Evolutionary conservation across 2,329 filamentous ascomycete species (phyloP).

Genomic region (Fusarium coffeatum): DNA sequence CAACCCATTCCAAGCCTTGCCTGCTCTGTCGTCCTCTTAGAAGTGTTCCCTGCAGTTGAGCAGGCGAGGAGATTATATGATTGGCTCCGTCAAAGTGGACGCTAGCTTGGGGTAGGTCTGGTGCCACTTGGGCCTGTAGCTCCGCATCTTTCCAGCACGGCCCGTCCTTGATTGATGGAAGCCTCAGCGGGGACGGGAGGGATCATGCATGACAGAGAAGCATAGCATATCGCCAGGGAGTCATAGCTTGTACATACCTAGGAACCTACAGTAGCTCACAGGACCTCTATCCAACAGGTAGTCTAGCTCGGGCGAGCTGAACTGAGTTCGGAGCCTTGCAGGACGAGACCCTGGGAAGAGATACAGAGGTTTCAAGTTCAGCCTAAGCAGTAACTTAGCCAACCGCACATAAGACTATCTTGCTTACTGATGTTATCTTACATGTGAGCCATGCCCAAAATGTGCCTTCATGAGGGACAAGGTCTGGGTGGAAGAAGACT

Average conservation of each 20-base stretch:
- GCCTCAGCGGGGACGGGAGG: slow-evolving; percentile 36
- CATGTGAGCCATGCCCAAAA: not conserved
- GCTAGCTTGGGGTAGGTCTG: slow-evolving; percentile 27
- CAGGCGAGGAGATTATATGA: slow-evolving; percentile 47
- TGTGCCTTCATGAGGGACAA: not conserved
- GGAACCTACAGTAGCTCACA: not conserved
- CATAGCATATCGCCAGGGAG: slow-evolving; percentile 34
- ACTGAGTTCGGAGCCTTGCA: slow-evolving; percentile 25
- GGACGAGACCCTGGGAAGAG: slow-evolving; percentile 25
- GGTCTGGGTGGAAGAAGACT: slow-evolving; percentile 23
- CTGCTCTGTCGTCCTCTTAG: slow-evolving; percentile 26
- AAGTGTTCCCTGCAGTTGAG: slow-evolving; percentile 20
- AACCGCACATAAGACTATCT: not conserved
- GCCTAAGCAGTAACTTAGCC: slow-evolving; percentile 18
- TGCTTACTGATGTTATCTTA: not conserved
- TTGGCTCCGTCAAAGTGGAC: slow-evolving; percentile 46
- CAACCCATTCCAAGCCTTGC: slow-evolving; percentile 35
- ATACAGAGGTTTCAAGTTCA: slow-evolving; percentile 31
- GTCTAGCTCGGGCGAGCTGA: slow-evolving; percentile 15
- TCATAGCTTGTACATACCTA: slow-evolving; percentile 3
- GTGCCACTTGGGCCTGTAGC: slow-evolving; percentile 30
- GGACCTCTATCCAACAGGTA: not conserved
- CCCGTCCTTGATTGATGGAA: slow-evolving; percentile 35
- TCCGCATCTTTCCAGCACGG: slow-evolving; percentile 35
- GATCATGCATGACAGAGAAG: slow-evolving; percentile 41